Evolutionary conservation across 306 rosid genomes (phyloP).

Genomic region (Phaseolus lunatus): DNA sequence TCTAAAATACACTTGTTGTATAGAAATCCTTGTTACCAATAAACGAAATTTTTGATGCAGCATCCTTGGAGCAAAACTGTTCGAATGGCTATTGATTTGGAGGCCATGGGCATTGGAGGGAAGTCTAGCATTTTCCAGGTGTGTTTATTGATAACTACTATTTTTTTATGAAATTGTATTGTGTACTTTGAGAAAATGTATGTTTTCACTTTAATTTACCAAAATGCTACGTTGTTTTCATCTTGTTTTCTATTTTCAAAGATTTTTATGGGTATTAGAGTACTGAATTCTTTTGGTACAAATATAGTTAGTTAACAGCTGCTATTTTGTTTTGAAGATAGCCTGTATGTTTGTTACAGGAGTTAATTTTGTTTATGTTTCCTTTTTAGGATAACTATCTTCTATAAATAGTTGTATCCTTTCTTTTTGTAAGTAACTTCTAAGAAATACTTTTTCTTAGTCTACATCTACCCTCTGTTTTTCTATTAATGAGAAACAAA

Average conservation of each 20-base stretch:
- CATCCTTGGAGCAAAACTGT: conserved; percentile 89
- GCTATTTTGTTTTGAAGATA: too few relatives aligned
- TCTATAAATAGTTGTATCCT: too few relatives aligned
- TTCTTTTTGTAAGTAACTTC: too few relatives aligned
- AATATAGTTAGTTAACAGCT: too few relatives aligned
- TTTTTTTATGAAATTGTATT: not conserved
- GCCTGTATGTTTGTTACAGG: too few relatives aligned
- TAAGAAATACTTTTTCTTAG: too few relatives aligned
- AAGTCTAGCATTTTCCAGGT: conserved; percentile 96
- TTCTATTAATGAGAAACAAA: not conserved
- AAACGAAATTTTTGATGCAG: conserved; percentile 60
- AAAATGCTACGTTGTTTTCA: not conserved
- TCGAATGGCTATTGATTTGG: conserved; percentile 88
- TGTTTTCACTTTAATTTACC: not conserved
- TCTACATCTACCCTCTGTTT: too few relatives aligned
- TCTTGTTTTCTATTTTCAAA: not conserved
- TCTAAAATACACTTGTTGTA: conserved; percentile 21
- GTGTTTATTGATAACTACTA: conserved; percentile 43
- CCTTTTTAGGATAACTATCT: too few relatives aligned
- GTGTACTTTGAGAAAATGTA: not conserved
- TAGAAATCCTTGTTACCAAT: conserved; percentile 17
- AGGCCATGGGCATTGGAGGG: conserved; percentile 99
- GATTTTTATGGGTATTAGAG: not conserved
- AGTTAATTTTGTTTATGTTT: too few relatives aligned
- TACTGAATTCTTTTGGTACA: too few relatives aligned